Conservation (phyloP, 139 green algal genomes). For the Chlorella sp. region DNA sequence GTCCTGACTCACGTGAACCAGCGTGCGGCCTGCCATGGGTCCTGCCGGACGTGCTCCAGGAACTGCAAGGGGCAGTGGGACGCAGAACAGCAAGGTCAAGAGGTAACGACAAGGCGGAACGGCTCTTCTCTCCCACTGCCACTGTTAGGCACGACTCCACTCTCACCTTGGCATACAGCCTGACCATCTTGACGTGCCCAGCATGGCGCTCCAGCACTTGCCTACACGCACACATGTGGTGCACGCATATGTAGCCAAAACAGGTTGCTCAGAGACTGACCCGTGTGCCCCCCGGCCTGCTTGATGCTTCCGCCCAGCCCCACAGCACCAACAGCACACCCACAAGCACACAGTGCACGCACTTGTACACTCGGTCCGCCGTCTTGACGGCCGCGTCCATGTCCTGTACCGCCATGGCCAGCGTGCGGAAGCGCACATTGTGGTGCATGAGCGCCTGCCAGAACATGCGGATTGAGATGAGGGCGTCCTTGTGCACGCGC, state of each 20-base stretch:
- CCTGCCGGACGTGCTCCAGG: constrained; percentile 30
- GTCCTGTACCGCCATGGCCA: constrained; percentile 6
- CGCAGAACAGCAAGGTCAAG: too few species aligned
- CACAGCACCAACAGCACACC: too few species aligned
- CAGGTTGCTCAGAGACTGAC: too few species aligned
- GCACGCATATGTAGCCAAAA: too few species aligned
- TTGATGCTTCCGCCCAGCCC: too few species aligned
- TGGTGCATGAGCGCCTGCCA: constrained; percentile 26
- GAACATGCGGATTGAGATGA: constrained; percentile 23
- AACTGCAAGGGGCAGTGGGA: constrained; percentile 11
- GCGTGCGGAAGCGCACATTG: constrained; percentile 18
- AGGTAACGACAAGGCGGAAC: too few species aligned
- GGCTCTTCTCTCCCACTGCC: too few species aligned
- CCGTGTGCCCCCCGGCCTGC: too few species aligned
- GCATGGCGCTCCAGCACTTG: constrained; percentile 27
- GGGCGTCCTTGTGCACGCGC: constrained; percentile 20
- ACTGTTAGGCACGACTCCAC: too few species aligned
- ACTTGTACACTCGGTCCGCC: constrained; percentile 2
- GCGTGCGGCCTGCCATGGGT: constrained; percentile 28
- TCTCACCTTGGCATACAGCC: constrained; percentile 22
- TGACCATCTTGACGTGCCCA: constrained; percentile 24
- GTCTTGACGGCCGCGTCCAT: constrained; percentile 15
- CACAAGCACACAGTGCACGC: too few species aligned
- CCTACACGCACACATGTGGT: too few species aligned
- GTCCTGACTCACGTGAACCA: constrained; percentile 18